These are phyloP conservation scores for Salvia rosmarinus DNA, from an alignment of 257 asterid genomes.

Conservation along the genomic window DNA sequence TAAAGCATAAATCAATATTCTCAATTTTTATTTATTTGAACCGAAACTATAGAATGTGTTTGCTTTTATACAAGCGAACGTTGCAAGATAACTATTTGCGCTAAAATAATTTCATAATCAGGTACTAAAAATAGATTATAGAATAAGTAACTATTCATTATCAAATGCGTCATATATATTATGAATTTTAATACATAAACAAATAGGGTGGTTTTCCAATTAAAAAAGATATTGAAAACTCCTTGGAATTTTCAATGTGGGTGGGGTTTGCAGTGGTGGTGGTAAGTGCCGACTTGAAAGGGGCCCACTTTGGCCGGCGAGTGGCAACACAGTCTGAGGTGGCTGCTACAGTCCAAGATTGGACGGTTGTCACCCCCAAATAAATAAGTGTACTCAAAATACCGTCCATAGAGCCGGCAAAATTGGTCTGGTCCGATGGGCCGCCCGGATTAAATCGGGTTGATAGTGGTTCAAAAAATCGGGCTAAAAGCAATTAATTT, in stretches of 20 bases:
- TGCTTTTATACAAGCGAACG: too few species aligned
- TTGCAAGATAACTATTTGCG: too few species aligned
- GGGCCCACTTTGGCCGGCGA: constrained; percentile 17
- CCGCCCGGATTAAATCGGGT: too few species aligned
- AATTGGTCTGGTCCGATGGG: too few species aligned
- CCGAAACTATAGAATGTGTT: too few species aligned
- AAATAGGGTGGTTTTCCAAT: background rate
- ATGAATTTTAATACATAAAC: background rate
- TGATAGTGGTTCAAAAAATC: too few species aligned
- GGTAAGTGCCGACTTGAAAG: background rate
- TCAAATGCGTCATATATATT: background rate
- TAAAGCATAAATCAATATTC: too few species aligned
- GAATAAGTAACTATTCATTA: background rate
- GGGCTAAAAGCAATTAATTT: too few species aligned
- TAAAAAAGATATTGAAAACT: background rate
- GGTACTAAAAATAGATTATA: background rate
- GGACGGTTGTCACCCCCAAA: constrained; percentile 2
- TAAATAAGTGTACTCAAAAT: too few species aligned
- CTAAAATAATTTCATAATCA: too few species aligned
- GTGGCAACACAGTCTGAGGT: background rate
- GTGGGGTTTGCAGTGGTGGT: constrained; percentile 8
- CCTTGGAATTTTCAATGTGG: background rate
- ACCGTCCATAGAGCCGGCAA: too few species aligned
- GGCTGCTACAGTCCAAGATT: background rate
- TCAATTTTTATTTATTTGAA: too few species aligned